Evolutionary conservation across 2,329 filamentous ascomycete species (phyloP).

Genomic region (Diaporthe destruens): DNA sequence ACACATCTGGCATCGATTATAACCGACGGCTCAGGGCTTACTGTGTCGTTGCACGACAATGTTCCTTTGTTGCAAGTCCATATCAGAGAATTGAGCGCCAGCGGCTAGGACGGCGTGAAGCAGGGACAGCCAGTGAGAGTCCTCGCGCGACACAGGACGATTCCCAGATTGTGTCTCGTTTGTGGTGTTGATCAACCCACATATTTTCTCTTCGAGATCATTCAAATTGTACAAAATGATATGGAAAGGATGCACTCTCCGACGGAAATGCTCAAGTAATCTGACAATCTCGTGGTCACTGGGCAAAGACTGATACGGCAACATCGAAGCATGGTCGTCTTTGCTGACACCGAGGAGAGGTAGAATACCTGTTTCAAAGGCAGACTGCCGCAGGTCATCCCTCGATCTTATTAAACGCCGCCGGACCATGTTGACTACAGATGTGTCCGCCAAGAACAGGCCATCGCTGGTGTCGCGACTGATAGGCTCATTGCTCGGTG

Average conservation of each 20-base stretch:
- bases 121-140: conserved; percentile 12
- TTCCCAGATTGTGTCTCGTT: background rate
- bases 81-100: conserved; percentile 30
- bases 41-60: conserved; percentile 4
- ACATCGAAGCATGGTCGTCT: background rate
- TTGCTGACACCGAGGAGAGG: conserved; percentile 19
- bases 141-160: background rate
- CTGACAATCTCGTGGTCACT: conserved; percentile 22
- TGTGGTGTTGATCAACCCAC: conserved; percentile 12
- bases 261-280: conserved; percentile 7
- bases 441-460: conserved; percentile 12
- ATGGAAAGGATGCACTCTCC: conserved; percentile 25
- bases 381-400: conserved; percentile 6
- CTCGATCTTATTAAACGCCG: background rate
- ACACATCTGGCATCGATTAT: background rate
- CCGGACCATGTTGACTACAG: background rate
- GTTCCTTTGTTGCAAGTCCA: conserved; percentile 13
- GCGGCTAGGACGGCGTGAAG: conserved; percentile 30
- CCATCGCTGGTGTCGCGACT: background rate
- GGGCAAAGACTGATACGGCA: conserved; percentile 7
- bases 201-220: conserved; percentile 10
- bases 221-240: conserved; percentile 28
- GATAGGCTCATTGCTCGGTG: background rate
- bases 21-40: background rate
- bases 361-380: conserved; percentile 17